Conservation (phyloP, 2,329 filamentous ascomycete species). For the Tympanopsis confertula region DNA sequence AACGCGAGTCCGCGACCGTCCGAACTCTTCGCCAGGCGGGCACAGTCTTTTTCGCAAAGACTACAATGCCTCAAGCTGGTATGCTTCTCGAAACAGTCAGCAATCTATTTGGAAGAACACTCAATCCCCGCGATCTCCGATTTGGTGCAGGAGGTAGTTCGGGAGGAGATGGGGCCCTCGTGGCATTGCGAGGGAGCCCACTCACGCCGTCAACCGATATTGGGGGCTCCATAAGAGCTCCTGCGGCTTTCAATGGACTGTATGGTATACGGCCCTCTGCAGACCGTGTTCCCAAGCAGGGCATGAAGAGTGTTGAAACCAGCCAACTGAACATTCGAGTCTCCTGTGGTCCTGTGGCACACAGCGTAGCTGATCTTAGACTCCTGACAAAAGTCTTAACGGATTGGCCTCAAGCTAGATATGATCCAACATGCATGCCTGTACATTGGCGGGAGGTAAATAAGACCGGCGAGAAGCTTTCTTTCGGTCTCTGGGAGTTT, state of each 20-base stretch:
- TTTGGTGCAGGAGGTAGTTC: constrained; percentile 40
- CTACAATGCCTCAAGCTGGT: background rate
- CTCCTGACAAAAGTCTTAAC: constrained; percentile 4
- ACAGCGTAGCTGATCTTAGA: constrained; percentile 4
- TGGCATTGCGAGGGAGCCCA: constrained; percentile 44
- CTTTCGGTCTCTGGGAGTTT: constrained; percentile 33
- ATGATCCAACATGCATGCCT: constrained; percentile 22
- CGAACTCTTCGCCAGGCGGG: background rate
- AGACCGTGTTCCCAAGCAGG: constrained; percentile 22
- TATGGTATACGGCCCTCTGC: constrained; percentile 36
- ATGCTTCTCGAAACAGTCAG: constrained; percentile 6
- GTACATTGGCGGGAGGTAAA: constrained; percentile 33
- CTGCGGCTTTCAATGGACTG: constrained; percentile 35
- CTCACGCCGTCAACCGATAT: constrained; percentile 54
- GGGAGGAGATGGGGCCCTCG: constrained; percentile 50
- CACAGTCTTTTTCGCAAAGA: constrained; percentile 5
- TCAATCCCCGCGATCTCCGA: constrained; percentile 5
- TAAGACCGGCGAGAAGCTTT: constrained; percentile 12
- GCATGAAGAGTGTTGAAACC: background rate
- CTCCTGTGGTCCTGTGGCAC: constrained; percentile 4
- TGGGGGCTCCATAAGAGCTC: constrained; percentile 29
- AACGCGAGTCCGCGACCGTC: too few relatives aligned
- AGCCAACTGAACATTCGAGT: constrained; percentile 3
- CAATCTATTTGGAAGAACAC: constrained; percentile 6
- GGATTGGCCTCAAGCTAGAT: too few relatives aligned